Evolutionary conservation across 1,139 yeast genomes (phyloP).

Genomic region (Hansenula anomala): DNA sequence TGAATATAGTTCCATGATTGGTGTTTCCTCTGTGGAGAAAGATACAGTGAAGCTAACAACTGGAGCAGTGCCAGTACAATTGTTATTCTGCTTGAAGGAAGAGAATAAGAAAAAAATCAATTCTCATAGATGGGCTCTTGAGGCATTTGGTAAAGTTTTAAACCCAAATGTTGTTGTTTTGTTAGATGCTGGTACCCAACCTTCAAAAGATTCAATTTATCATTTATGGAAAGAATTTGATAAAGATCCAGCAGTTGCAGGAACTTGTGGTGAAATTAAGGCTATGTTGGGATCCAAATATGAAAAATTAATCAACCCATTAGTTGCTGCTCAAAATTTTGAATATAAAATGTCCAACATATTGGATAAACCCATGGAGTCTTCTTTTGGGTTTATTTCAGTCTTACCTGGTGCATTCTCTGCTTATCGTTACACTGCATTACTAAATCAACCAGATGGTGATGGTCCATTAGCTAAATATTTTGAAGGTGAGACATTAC

Average conservation of each 20-base stretch:
- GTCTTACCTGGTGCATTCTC: conserved; percentile 89
- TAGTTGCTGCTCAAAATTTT: conserved; percentile 89
- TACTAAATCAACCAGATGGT: conserved; percentile 61
- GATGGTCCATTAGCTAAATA: conserved; percentile 85
- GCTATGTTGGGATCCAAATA: conserved; percentile 80
- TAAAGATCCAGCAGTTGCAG: conserved; percentile 81
- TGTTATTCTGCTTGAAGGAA: conserved; percentile 83
- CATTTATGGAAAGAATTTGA: conserved; percentile 90
- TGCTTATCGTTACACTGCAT: conserved; percentile 79
- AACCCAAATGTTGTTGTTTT: conserved; percentile 83
- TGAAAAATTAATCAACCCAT: conserved; percentile 67
- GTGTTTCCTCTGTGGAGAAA: conserved; percentile 59
- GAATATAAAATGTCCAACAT: conserved; percentile 92
- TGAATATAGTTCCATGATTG: conserved; percentile 72
- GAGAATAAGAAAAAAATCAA: conserved; percentile 87
- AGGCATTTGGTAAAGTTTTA: conserved; percentile 82
- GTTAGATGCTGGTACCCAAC: conserved; percentile 93
- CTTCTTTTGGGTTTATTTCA: conserved; percentile 81
- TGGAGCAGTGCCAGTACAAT: conserved; percentile 77
- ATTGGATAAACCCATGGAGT: conserved; percentile 86
- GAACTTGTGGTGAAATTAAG: conserved; percentile 92
- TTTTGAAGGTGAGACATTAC: conserved; percentile 85
- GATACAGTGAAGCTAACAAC: conserved; percentile 66
- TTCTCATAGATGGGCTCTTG: conserved; percentile 95
- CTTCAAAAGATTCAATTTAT: conserved; percentile 77